A percentile compares a stretch with the other conserved stretches of the same genome.
Conservation (phyloP, 2,329 filamentous ascomycete species). For the Trichoderma brevicompactum region DNA sequence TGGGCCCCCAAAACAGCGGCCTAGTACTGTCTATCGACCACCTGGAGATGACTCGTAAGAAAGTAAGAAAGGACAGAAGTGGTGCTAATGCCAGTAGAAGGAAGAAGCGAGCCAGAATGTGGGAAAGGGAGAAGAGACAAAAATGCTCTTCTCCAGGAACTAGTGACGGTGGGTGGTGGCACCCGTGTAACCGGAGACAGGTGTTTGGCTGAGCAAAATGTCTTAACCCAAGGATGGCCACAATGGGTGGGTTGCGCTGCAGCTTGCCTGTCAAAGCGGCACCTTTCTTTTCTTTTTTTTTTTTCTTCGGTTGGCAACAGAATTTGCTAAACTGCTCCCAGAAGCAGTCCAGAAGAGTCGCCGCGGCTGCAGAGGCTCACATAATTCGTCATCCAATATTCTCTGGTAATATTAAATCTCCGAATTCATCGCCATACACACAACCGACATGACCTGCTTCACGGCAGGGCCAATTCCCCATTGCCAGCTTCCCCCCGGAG, state of each 20-base stretch:
- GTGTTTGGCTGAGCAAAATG: not conserved
- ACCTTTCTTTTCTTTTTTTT: not conserved
- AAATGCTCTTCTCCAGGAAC: not conserved
- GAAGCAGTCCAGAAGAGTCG: slow-evolving; percentile 26
- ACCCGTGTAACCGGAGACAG: not conserved
- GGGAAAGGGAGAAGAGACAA: not conserved
- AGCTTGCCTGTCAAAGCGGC: slow-evolving; percentile 5
- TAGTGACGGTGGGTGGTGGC: slow-evolving; percentile 2
- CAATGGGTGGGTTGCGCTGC: slow-evolving; percentile 21
- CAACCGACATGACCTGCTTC: not conserved
- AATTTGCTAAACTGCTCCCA: not conserved
- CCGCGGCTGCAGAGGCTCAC: slow-evolving; percentile 8
- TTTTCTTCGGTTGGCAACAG: not conserved
- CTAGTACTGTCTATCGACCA: not conserved
- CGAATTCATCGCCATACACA: not conserved
- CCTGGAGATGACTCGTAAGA: slow-evolving; percentile 19
- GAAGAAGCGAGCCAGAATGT: not conserved
- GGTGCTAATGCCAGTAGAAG: not conserved
- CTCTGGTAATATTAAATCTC: not conserved
- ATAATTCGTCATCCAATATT: slow-evolving; percentile 1
- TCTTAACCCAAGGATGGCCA: slow-evolving; percentile 1
- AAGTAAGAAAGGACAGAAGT: not conserved
- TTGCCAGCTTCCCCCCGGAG: not conserved
- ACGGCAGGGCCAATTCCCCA: not conserved
- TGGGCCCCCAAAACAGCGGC: slow-evolving; percentile 3